Conservation (phyloP, 163 green algal genomes). For the Prototheca stagnorum region DNA sequence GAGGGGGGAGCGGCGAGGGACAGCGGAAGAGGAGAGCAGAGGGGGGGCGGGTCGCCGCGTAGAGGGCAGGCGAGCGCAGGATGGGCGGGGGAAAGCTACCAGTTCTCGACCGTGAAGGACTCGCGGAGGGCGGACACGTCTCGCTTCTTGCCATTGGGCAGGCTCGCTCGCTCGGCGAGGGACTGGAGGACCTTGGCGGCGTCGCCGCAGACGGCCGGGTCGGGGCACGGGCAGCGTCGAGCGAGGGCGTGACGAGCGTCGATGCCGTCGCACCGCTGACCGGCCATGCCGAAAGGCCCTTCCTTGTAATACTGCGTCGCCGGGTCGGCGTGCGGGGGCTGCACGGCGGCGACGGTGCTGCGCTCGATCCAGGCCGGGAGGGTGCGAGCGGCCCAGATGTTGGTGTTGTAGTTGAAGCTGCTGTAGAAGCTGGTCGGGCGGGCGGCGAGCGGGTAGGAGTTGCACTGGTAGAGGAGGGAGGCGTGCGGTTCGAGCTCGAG, state of each 20-base stretch:
- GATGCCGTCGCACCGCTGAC: not conserved
- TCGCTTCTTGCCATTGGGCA: too few species aligned
- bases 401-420: constrained; percentile 44
- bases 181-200: not conserved
- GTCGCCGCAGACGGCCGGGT: not conserved
- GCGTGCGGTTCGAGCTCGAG: not conserved
- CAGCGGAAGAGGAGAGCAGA: too few species aligned
- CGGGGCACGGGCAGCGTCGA: not conserved
- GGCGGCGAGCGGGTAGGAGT: constrained; percentile 19
- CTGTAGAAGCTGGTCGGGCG: too few species aligned
- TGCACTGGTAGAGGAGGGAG: too few species aligned
- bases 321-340: not conserved
- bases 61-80: too few species aligned
- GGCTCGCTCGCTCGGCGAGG: too few species aligned
- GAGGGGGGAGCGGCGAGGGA: too few species aligned
- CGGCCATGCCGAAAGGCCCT: not conserved
- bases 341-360: not conserved
- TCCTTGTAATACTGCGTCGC: not conserved
- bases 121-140: too few species aligned
- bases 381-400: constrained; percentile 20
- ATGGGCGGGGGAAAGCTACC: too few species aligned
- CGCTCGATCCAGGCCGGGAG: not conserved
- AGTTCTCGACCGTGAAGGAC: too few species aligned
- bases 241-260: not conserved
- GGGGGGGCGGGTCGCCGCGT: too few species aligned